A percentile compares a stretch with the other conserved stretches of the same genome.
Conservation (phyloP, 805 yeast species). For the Candida boleticola region DNA sequence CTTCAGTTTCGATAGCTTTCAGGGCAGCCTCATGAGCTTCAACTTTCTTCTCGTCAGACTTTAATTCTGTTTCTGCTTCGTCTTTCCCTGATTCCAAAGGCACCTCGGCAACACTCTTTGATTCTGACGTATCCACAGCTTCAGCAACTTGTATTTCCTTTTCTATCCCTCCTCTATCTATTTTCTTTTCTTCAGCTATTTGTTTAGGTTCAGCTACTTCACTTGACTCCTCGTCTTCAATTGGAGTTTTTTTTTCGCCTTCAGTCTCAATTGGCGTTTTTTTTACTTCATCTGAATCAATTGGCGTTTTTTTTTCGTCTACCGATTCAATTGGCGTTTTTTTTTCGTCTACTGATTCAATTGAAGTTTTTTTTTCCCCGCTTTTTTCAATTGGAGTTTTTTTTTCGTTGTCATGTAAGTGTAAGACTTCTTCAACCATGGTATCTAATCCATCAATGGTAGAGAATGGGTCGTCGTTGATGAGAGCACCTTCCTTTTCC, state of each 20-base stretch:
- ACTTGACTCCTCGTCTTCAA: not conserved
- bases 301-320: constrained; percentile 1
- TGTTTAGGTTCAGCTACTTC: not conserved
- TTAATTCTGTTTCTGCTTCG: not conserved
- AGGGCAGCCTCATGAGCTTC: not conserved
- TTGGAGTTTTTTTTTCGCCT: constrained; percentile 2
- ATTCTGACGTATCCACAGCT: not conserved
- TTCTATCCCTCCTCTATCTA: not conserved
- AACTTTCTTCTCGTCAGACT: not conserved
- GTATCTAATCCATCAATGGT: constrained; percentile 48
- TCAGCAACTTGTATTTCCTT: too few species aligned
- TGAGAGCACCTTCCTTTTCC: constrained; percentile 56
- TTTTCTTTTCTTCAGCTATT: constrained; percentile 1
- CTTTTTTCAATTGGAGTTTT: constrained; percentile 7
- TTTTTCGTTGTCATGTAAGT: constrained; percentile 17
- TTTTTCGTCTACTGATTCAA: constrained; percentile 11
- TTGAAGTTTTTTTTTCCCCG: constrained; percentile 13
- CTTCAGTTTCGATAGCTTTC: constrained; percentile 1
- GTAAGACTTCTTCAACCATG: constrained; percentile 48
- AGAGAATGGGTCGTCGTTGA: constrained; percentile 48
- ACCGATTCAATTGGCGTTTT: constrained; percentile 5
- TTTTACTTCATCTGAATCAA: not conserved
- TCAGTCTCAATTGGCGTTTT: not conserved
- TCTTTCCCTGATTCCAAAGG: not conserved
- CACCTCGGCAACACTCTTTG: not conserved